Base-by-base conservation (phyloP, 345 rosid genomes). In the Streptanthus diversifolius region DNA sequence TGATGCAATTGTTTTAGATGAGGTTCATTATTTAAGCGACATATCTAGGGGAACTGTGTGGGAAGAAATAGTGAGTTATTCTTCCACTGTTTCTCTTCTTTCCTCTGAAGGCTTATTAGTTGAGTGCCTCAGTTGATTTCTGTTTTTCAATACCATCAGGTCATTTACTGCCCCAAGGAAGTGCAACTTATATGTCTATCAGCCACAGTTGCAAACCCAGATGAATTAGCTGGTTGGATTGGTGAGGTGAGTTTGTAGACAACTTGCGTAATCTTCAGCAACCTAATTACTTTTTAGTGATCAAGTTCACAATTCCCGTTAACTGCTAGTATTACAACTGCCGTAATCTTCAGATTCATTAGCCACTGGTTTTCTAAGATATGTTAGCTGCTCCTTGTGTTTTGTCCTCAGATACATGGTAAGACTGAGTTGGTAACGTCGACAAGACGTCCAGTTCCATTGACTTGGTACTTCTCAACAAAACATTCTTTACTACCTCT, bases 141-240 rank as follows among this genome's bases (percentile, higher is more conserved):
- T 70, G 37, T 66, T 39, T 69, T 13, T 12, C n/a, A 24, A 58
- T 55, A 36, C 61, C 54, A 36, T 60, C 87, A 93, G 98, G 87
- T 93, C 56, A 93, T 93, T 77, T 93, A 93, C 82, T 89, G 96
- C 63, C 98, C 98, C 0, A 89, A 88, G 73, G 85, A 87, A 73
- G 96, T 93, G 71, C 97, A 91, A 66, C 90, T 93, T 65, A 89
- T 93, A 70, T 91, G 97, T 41, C 73, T 93, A 32, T 93, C 97
- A 66, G 98, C 97, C n/a, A 93, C 98, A 4, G 92, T 89, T 68
- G 96, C 95, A 68, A 93, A 93, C 71, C 86, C 98, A 11, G 93
- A 93, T 70, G 98, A 93, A 82, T 81, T 93, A 64, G 90, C 90
- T 81, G 98, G 98, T 39, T 93, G 97, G 98, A 93, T 93, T 74